phyloP scores from a whole-genome alignment of 2,329 filamentous ascomycete species.

The Aspergillus amoenus region DNA sequence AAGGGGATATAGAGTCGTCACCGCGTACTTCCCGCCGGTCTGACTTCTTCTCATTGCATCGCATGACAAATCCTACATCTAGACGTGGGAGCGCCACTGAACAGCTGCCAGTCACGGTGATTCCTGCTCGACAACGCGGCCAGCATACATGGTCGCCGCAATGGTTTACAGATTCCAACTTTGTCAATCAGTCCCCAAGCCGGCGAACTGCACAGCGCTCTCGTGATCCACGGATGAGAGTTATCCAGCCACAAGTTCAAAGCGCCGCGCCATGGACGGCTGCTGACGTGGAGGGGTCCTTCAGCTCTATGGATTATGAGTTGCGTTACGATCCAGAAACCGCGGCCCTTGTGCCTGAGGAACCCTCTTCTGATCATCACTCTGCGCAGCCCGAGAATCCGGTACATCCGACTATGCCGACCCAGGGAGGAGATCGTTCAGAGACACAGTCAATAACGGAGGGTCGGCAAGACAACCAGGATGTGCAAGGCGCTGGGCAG shows the following conservation, averaged over 20 bases:
- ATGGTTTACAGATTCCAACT: slow-evolving; percentile 25
- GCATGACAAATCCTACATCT: slow-evolving; percentile 42
- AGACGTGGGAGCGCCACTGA: slow-evolving; percentile 36
- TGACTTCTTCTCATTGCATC: slow-evolving; percentile 51
- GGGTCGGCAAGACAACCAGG: neutral
- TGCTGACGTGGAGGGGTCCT: slow-evolving; percentile 28
- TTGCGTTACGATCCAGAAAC: slow-evolving; percentile 41
- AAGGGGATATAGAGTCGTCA: slow-evolving; percentile 44
- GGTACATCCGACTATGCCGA: neutral
- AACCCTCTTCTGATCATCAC: slow-evolving; percentile 5
- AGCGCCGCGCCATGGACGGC: slow-evolving; percentile 57
- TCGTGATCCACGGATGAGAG: slow-evolving; percentile 49
- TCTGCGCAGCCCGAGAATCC: neutral
- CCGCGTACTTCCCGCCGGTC: slow-evolving; percentile 45
- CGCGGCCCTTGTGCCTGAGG: slow-evolving; percentile 36
- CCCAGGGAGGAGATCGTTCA: neutral
- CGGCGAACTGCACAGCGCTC: slow-evolving; percentile 16
- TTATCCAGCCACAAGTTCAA: slow-evolving; percentile 60
- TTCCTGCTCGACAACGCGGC: slow-evolving; percentile 57
- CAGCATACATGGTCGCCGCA: slow-evolving; percentile 57
- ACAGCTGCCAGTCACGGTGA: slow-evolving; percentile 58
- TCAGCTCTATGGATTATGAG: slow-evolving; percentile 27
- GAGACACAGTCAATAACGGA: neutral
- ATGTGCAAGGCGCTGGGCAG: neutral
- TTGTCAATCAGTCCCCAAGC: slow-evolving; percentile 19